These are phyloP conservation scores for Aspergillus floridensis DNA, from an alignment of 2,329 filamentous ascomycete species.

Conservation along the genomic window DNA sequence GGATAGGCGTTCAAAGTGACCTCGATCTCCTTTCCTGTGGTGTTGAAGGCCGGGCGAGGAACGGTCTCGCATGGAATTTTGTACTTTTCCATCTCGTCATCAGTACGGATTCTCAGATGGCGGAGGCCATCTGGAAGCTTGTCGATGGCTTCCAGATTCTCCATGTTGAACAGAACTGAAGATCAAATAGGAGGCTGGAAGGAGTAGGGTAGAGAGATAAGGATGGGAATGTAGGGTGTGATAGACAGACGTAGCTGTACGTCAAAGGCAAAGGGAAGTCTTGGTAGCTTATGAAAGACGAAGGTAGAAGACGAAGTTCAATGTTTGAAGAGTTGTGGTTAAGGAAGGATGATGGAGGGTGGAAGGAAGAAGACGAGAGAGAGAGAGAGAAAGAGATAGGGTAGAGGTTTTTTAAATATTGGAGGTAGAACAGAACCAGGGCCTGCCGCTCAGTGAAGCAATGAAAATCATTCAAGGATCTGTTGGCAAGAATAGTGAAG, in stretches of 20 bases:
- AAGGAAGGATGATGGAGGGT: not conserved
- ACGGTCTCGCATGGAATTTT: conserved; percentile 32
- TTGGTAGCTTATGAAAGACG: not conserved
- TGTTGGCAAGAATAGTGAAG: too few species aligned
- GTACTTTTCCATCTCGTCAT: conserved; percentile 34
- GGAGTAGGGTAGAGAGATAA: not conserved
- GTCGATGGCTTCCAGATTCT: conserved; percentile 22
- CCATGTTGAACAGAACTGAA: conserved; percentile 13
- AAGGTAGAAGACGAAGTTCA: not conserved
- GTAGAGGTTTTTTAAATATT: not conserved
- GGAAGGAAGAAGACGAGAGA: not conserved
- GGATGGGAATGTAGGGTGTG: not conserved
- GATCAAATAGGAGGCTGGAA: not conserved
- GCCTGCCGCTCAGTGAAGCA: not conserved
- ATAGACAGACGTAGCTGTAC: not conserved
- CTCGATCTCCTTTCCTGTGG: conserved; percentile 53
- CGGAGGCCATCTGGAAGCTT: conserved; percentile 23
- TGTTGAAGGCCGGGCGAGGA: conserved; percentile 58
- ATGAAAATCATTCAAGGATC: not conserved
- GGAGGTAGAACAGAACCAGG: not conserved
- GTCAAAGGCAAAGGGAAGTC: not conserved
- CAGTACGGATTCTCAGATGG: conserved; percentile 24
- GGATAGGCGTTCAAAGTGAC: conserved; percentile 73
- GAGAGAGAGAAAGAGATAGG: too few species aligned
- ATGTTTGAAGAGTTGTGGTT: not conserved